Evolutionary conservation across 2,329 filamentous ascomycete genomes (phyloP).

Genomic region (Grosmannia penicillata): DNA sequence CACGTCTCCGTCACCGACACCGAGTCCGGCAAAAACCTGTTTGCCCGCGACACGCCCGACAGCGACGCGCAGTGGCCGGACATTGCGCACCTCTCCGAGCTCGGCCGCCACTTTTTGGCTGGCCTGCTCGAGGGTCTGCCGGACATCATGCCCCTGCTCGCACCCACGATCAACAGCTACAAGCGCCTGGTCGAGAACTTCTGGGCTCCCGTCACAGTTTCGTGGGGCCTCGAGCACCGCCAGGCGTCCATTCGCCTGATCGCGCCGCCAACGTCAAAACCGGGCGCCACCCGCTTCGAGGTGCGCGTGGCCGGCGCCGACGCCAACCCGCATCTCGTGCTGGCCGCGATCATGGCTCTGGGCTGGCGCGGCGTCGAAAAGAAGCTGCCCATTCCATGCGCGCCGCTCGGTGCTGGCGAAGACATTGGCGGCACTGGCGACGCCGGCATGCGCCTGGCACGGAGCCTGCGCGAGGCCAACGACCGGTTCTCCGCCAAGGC

Average conservation of each 20-base stretch:
- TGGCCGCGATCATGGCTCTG: conserved; percentile 72
- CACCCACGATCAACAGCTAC: conserved; percentile 94
- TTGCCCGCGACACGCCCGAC: conserved; percentile 60
- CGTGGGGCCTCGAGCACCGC: conserved; percentile 91
- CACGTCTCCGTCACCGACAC: conserved; percentile 82
- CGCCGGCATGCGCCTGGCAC: conserved; percentile 64
- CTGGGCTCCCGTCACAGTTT: conserved; percentile 95
- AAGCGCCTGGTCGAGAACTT: conserved; percentile 98
- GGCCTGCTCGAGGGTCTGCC: conserved; percentile 79
- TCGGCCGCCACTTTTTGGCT: conserved; percentile 86
- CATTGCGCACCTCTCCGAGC: conserved; percentile 65
- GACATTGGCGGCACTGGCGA: conserved; percentile 62
- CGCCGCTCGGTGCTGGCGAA: conserved; percentile 73
- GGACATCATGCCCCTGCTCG: conserved; percentile 89
- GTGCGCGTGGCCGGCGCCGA: conserved; percentile 90
- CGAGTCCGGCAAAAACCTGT: conserved; percentile 66
- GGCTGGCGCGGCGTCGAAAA: conserved; percentile 89
- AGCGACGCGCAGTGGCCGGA: conserved; percentile 58
- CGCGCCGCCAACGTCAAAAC: conserved; percentile 69
- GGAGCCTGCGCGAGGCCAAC: conserved; percentile 73
- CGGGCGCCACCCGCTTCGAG: conserved; percentile 82
- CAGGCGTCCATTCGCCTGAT: conserved; percentile 85
- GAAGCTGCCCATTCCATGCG: conserved; percentile 68
- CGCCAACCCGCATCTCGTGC: conserved; percentile 74
- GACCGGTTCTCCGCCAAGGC: conserved; percentile 59